Conservation (phyloP, 306 rosid genomes). For the Prunus campanulata region DNA sequence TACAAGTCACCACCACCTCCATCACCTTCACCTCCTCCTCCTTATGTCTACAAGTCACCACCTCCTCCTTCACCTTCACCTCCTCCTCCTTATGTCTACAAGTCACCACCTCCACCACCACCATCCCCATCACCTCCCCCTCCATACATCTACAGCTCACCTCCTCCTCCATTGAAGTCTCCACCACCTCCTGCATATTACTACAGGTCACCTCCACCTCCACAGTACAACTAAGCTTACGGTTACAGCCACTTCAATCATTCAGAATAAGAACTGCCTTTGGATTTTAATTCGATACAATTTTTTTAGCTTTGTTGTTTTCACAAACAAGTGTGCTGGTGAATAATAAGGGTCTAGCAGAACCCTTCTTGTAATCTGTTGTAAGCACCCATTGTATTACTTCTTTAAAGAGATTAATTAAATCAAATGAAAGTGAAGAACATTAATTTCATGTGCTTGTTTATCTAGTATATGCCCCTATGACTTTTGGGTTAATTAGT, state of each 20-base stretch:
- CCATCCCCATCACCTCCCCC: not conserved
- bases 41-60: not conserved
- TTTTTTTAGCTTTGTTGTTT: not conserved
- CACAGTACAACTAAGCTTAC: not conserved
- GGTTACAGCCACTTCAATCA: not conserved
- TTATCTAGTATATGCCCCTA: not conserved
- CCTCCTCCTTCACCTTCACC: no score
- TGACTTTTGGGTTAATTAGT: not conserved
- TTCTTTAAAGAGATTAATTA: not conserved
- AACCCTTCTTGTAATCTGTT: not conserved
- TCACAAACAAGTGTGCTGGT: not conserved
- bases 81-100: not conserved
- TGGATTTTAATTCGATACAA: not conserved
- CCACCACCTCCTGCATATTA: not conserved
- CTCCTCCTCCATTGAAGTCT: not conserved
- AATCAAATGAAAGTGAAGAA: not conserved
- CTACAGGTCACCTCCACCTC: constrained; percentile 11
- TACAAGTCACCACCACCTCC: not conserved
- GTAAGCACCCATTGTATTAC: not conserved
- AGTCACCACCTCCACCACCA: constrained; percentile 4
- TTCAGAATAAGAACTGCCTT: not conserved
- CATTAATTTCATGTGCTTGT: not conserved
- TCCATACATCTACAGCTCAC: constrained; percentile 6
- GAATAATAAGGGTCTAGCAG: not conserved
- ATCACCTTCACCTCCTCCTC: constrained; percentile 9